Conservation (phyloP, 495 filamentous ascomycete genomes). For the Physcia stellaris region DNA sequence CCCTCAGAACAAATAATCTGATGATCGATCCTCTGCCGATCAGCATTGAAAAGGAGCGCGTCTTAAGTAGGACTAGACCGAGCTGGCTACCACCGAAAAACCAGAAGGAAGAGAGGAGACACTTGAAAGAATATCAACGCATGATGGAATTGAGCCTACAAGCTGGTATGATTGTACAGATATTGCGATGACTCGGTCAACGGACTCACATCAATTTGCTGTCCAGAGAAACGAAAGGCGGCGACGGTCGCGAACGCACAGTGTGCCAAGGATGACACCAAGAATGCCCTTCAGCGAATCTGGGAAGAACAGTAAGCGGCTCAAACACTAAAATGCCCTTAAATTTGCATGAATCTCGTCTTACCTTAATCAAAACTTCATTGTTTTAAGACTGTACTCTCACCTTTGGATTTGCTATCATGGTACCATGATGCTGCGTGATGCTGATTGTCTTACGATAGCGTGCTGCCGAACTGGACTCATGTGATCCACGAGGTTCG, state of each 20-base stretch:
- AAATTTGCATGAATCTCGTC: too few relatives aligned
- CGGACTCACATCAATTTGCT: neutral
- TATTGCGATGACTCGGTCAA: neutral
- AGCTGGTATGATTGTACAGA: conserved; percentile 34
- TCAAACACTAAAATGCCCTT: too few relatives aligned
- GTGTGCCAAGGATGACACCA: conserved; percentile 53
- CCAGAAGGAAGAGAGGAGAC: conserved; percentile 80
- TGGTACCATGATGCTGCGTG: too few relatives aligned
- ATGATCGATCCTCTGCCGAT: conserved; percentile 95
- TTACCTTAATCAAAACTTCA: too few relatives aligned
- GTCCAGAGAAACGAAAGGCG: conserved; percentile 33
- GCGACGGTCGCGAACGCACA: conserved; percentile 33
- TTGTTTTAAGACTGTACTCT: too few relatives aligned
- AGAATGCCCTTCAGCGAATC: conserved; percentile 48
- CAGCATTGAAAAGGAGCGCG: conserved; percentile 91
- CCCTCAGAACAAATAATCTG: conserved; percentile 70
- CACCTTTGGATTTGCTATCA: too few relatives aligned
- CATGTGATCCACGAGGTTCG: conserved; percentile 55
- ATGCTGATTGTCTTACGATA: too few relatives aligned
- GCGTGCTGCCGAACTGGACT: conserved; percentile 77
- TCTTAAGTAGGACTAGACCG: conserved; percentile 78
- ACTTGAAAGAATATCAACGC: conserved; percentile 79
- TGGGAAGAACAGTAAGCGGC: conserved; percentile 94
- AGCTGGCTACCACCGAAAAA: conserved; percentile 94
- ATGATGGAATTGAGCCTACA: conserved; percentile 82